These are phyloP conservation scores for Eucalyptus cladocalyx DNA, from an alignment of 345 rosid genomes.

Conservation along the genomic window DNA sequence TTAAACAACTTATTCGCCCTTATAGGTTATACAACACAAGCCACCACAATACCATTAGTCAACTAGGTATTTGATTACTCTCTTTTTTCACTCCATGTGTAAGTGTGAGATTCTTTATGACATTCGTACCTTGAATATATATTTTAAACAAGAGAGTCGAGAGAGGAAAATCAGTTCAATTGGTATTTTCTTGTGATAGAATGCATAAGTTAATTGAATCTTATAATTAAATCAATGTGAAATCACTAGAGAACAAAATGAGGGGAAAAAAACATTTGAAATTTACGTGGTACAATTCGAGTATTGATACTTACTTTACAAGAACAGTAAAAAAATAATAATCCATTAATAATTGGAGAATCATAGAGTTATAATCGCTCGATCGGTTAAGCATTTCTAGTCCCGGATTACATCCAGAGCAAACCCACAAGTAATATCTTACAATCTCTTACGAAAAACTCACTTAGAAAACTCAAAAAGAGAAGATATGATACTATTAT, in stretches of 20 bases:
- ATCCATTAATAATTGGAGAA: not conserved
- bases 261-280: not conserved
- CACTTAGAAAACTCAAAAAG: not conserved
- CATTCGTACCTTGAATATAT: not conserved
- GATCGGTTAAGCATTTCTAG: accelerated
- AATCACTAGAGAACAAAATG: not conserved
- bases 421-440: not conserved
- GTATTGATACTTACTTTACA: accelerated
- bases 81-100: not conserved
- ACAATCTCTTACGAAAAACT: not conserved
- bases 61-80: not conserved
- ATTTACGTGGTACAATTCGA: accelerated
- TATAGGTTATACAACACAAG: not conserved
- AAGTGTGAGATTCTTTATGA: not conserved
- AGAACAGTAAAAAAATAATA: accelerated
- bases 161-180: not conserved
- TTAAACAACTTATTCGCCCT: not conserved
- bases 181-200: not conserved
- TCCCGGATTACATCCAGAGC: not conserved
- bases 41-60: not conserved
- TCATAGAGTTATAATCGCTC: accelerated
- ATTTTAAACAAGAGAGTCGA: not conserved
- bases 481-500: not conserved
- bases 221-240: not conserved
- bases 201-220: not conserved